Evolutionary conservation across 2,329 filamentous ascomycete genomes (phyloP), one percentile per base, ranked within the genome.

Genomic region (Fonsecaea nubica): DNA sequence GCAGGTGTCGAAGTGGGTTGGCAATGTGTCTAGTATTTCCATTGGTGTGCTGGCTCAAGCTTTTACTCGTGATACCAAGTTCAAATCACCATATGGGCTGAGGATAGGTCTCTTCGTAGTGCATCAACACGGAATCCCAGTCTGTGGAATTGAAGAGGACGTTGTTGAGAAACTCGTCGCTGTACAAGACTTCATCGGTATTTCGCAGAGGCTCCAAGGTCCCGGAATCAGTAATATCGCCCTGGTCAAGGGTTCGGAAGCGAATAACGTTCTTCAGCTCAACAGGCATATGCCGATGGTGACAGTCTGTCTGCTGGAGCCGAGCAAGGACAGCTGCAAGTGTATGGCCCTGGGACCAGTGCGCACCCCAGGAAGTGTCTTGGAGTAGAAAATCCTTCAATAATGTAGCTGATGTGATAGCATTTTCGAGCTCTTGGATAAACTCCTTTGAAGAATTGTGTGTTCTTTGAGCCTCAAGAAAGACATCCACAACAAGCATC

Each of bases 401-500:
- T 21, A 9, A 40, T 1, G 30, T 42, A 10, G 57, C 57, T 8
- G n/a, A 33, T n/a, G 57, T 18, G 7, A 59, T 15, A 10, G 57
- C 57, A 9, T 38, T 32, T 4, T 59, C 35, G 4, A 59, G 38
- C 25, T 42, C 45, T n/a, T 33, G 30, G n/a, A 59, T 42, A 38
- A 59, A 48, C 18, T 40, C 35, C 57, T 45, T 25, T 13, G 57
- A n/a, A 32, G 32, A 48, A 6, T 9, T 32, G 9, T 9, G 18
- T 45, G 30, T 32, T 18, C 40, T 38, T 13, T 38, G 36, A 13
- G 57, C 25, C 30, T 59, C 36, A n/a, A 38, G 40, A 15, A 45
- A n/a, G 25, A 42, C 57, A 35, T 59, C 57, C 13, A 59, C 57
- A 21, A 59, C 57, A 32, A 59, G 36, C 57, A 59, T 59, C 36